Conservation (phyloP, 768 basidiomycete species). For the Suillus placidus region DNA sequence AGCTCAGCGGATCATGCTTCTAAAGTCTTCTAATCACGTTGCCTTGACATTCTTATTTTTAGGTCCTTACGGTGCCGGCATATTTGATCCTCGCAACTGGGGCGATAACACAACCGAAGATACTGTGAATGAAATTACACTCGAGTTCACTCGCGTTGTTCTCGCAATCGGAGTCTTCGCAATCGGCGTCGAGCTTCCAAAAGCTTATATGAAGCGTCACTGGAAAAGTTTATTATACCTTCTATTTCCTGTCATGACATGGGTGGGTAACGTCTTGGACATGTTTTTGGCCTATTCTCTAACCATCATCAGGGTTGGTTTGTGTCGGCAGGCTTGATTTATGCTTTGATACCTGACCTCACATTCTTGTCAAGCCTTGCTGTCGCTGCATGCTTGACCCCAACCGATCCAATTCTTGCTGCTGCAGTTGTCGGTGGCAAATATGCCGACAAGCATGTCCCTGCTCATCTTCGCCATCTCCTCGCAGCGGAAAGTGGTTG, state of each 20-base stretch:
- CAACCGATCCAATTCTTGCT: constrained; percentile 56
- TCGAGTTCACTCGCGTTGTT: constrained; percentile 89
- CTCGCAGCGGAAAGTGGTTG: constrained; percentile 82
- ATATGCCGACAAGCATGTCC: constrained; percentile 97
- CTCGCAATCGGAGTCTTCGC: constrained; percentile 98
- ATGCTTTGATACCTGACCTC: constrained; percentile 85
- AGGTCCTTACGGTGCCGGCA: constrained; percentile 82
- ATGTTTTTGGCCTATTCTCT: constrained; percentile 12
- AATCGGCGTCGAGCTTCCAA: constrained; percentile 96
- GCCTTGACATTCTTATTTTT: constrained; percentile 17
- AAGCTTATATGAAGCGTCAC: constrained; percentile 92
- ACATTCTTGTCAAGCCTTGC: constrained; percentile 88
- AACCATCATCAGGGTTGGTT: constrained; percentile 77
- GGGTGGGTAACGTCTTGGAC: constrained; percentile 53
- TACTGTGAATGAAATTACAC: constrained; percentile 72
- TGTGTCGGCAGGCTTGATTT: constrained; percentile 89
- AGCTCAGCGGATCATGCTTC: constrained; percentile 24
- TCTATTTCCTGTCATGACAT: constrained; percentile 81
- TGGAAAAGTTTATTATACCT: constrained; percentile 90
- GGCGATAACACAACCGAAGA: constrained; percentile 47
- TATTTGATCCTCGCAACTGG: constrained; percentile 86
- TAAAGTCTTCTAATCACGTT: constrained; percentile 2
- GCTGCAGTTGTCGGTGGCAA: constrained; percentile 82
- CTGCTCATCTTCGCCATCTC: constrained; percentile 71
- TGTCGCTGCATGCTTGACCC: constrained; percentile 90